Percentiles rank a stretch among this genome's conserved stretches.
Conservation (phyloP, 768 basidiomycete genomes). For the Nevesoporus exiguus region DNA sequence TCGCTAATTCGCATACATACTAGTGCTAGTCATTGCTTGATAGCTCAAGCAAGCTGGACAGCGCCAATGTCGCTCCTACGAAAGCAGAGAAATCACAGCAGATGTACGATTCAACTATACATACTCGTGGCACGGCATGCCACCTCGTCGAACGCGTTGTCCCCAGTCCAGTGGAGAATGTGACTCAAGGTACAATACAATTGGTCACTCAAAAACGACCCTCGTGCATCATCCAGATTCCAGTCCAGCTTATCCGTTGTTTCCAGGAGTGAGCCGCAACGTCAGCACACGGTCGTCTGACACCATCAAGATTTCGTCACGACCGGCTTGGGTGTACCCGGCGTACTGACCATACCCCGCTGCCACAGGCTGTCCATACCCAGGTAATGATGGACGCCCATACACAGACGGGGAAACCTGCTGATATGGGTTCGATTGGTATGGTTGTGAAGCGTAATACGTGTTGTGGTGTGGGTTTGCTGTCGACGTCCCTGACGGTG, state of each 20-base stretch:
- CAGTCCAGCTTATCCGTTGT: conserved; percentile 11
- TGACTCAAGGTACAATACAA: conserved; percentile 11
- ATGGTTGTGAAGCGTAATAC: conserved; percentile 31
- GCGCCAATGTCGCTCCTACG: conserved; percentile 2
- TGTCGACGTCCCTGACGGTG: conserved; percentile 75
- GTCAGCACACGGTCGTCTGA: conserved; percentile 84
- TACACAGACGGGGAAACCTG: conserved; percentile 25
- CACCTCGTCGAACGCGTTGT: conserved; percentile 6
- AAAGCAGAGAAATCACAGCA: conserved; percentile 27
- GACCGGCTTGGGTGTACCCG: conserved; percentile 50
- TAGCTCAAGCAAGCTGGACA: not conserved
- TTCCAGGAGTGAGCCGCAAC: conserved; percentile 47
- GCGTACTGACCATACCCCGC: conserved; percentile 40
- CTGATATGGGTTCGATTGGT: conserved; percentile 33
- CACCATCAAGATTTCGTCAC: conserved; percentile 86
- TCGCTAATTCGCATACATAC: not conserved
- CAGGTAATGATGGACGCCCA: conserved; percentile 26
- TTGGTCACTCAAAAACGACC: not conserved
- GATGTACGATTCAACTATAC: conserved; percentile 28
- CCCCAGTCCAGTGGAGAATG: conserved; percentile 17
- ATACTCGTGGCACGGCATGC: conserved; percentile 5
- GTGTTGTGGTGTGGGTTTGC: conserved; percentile 37
- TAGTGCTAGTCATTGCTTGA: too few relatives aligned
- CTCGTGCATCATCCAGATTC: not conserved
- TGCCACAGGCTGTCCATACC: conserved; percentile 23